A percentile compares a stretch with the other conserved stretches of the same genome.
phyloP scores from a whole-genome alignment of 2,329 filamentous ascomycete species.

The Aspergillus fijiensis region DNA sequence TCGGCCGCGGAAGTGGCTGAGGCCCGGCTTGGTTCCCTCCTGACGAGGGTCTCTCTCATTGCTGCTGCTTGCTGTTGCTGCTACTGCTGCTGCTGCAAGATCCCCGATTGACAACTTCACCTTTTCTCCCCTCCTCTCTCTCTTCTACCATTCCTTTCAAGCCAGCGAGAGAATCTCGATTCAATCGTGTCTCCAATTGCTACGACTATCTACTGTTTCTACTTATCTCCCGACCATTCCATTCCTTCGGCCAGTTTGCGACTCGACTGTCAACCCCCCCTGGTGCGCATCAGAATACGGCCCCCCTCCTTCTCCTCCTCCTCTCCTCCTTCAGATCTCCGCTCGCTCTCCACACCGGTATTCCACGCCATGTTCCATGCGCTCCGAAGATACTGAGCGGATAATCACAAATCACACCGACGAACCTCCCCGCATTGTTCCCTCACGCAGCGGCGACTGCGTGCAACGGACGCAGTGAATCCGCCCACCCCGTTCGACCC shows the following conservation, averaged over 20 bases:
- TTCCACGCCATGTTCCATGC: slow-evolving; percentile 27
- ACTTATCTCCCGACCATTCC: neutral
- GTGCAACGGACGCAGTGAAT: neutral
- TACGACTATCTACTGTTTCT: neutral
- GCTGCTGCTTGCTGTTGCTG: slow-evolving; percentile 10
- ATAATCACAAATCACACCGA: neutral
- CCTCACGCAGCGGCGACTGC: slow-evolving; percentile 22
- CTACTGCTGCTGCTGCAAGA: slow-evolving; percentile 1
- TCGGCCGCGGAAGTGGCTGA: slow-evolving; percentile 34
- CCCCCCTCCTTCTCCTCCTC: no score
- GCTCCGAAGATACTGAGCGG: slow-evolving; percentile 15
- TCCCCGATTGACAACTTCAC: neutral
- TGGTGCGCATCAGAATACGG: slow-evolving; percentile 8
- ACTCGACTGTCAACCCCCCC: slow-evolving; percentile 3
- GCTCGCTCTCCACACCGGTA: slow-evolving; percentile 5
- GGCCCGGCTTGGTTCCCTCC: slow-evolving; percentile 7
- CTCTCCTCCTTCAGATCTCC: slow-evolving; percentile 8
- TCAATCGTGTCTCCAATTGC: neutral
- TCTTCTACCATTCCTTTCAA: neutral
- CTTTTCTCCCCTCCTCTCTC: neutral
- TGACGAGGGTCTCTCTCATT: slow-evolving; percentile 16
- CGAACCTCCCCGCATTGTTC: slow-evolving; percentile 27
- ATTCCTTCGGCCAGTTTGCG: neutral
- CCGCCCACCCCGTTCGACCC: neutral
- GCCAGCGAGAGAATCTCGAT: neutral